Conservation (phyloP, 257 asterid species). For the Lavandula angustifolia region DNA sequence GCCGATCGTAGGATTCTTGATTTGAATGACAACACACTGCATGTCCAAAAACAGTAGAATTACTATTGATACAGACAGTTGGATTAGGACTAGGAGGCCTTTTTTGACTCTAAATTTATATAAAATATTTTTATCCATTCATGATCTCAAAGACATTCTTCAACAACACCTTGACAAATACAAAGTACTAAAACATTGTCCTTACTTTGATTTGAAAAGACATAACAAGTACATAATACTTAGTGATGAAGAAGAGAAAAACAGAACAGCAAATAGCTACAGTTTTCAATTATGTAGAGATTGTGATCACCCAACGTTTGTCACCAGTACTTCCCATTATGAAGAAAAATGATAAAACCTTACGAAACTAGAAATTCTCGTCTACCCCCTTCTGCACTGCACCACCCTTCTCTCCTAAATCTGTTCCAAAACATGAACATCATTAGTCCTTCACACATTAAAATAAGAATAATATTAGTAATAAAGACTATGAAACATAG, state of each 20-base stretch:
- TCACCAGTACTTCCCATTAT: neutral
- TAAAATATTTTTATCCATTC: too few relatives aligned
- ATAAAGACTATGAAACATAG: too few relatives aligned
- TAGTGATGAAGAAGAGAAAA: neutral
- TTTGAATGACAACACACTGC: constrained; percentile 53
- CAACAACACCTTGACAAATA: neutral
- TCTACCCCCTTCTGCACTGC: constrained; percentile 9
- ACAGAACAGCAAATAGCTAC: neutral
- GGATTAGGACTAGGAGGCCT: neutral
- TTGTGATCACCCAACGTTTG: constrained; percentile 10
- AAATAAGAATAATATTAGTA: too few relatives aligned
- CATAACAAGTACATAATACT: constrained; percentile 20
- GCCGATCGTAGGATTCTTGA: constrained; percentile 28
- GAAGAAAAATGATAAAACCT: neutral
- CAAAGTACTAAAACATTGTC: constrained; percentile 2
- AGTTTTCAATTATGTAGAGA: neutral
- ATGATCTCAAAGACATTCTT: neutral
- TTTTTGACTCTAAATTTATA: too few relatives aligned
- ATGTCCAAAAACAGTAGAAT: constrained; percentile 30
- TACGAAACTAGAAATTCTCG: constrained; percentile 23
- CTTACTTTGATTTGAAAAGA: constrained; percentile 25
- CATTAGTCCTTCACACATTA: too few relatives aligned
- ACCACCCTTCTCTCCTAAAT: constrained; percentile 33
- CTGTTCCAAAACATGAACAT: constrained; percentile 19
- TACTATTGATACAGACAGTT: neutral